Conservation (phyloP, 768 basidiomycete genomes). For the Russula sp. region DNA sequence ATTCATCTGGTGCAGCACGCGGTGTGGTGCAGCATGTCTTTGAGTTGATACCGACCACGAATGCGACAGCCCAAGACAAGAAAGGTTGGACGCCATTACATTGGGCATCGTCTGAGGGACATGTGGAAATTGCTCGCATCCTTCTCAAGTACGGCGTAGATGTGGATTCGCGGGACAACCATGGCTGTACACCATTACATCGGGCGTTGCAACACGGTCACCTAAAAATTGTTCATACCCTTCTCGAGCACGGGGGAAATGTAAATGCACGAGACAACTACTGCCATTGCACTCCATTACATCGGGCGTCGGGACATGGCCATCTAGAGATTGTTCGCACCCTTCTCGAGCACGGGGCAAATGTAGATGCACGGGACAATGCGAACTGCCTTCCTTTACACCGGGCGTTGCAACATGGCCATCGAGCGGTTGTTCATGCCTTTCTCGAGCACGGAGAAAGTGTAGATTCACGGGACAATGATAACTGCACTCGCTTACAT, state of each 20-base stretch:
- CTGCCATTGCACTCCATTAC: conserved; percentile 30
- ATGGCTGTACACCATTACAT: not conserved
- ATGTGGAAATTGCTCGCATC: not conserved
- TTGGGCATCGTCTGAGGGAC: not conserved
- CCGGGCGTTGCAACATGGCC: not conserved
- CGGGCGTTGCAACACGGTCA: not conserved
- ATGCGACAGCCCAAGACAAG: not conserved
- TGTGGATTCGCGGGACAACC: not conserved
- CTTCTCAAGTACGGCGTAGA: not conserved
- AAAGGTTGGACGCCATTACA: not conserved
- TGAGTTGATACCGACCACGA: conserved; percentile 56
- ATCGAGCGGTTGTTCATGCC: not conserved
- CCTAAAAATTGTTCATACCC: not conserved
- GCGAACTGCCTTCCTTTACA: not conserved
- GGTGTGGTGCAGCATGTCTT: conserved; percentile 67
- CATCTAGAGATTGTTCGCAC: not conserved
- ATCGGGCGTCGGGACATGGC: not conserved
- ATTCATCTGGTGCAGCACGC: conserved; percentile 28
- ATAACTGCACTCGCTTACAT: too few relatives aligned
- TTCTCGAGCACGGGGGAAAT: not conserved
- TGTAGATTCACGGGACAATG: not conserved
- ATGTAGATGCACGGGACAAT: not conserved
- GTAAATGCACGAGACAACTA: not conserved
- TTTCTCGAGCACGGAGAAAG: not conserved
- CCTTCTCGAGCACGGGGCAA: not conserved